Evolutionary conservation across 257 asterid species (phyloP), one percentile per base, ranked within the genome.

Genomic region (Fraxinus excelsior): DNA sequence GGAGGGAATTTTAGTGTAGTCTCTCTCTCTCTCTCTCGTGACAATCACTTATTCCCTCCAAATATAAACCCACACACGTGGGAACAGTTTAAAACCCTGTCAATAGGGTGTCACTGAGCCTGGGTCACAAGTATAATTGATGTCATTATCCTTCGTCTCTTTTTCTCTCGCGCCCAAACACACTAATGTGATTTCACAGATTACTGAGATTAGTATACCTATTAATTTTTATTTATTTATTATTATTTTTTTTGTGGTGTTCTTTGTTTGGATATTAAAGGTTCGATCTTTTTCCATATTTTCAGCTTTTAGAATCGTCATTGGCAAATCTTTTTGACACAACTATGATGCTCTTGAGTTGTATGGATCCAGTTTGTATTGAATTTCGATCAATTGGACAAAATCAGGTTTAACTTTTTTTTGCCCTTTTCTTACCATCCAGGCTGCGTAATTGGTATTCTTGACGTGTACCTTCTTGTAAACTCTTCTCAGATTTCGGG

Each of bases 401-500:
- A 73, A 73, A 73, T 18, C 71, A 66, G 80, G 82, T 77, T 18
- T 31, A n/a, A 58, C 11, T 7, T n/a, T 58, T 56, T 58, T 56
- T 58, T 23, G 29, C 31, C 66, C 12, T 2, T 37, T 38, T 3
- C 58, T 74, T 67, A 2, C 62, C 60, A 16, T 21, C 14, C 23
- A 16, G n/a, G 19, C 29, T 38, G 23, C 9, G 4, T 51, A 26
- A 2, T 29, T 46, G 23, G 53, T 72, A 16, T 81, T 80, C 66
- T 31, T 74, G 32, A 37, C 72, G 34, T 64, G 78, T 32, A 32
- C 74, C 64, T 44, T 65, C 53, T 56, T 11, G 11, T 65, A 42
- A 79, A 38, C 35, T 14, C 35, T 29, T 73, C 78, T 72, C 78
- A 80, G 87, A 80, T 73, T 40, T 31, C 72, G 32, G 72, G 78